phyloP scores from a whole-genome alignment of 768 basidiomycete genomes.

The Rhodotorula graminis region DNA sequence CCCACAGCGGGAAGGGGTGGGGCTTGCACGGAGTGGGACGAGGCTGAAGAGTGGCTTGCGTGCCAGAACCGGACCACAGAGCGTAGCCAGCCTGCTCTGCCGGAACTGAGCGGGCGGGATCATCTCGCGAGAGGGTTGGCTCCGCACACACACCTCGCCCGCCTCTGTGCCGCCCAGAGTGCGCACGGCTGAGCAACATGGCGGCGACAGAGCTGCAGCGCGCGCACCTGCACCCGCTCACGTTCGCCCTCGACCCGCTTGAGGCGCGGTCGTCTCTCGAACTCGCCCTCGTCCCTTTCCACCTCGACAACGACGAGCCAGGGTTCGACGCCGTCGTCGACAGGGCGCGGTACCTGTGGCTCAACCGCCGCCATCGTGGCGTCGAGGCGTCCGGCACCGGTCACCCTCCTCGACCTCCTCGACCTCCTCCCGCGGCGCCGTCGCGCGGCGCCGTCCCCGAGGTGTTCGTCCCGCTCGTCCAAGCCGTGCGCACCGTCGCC shows the following conservation, averaged over 20 bases:
- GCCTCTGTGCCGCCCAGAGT: too few species aligned
- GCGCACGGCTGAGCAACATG: neutral
- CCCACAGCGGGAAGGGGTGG: too few species aligned
- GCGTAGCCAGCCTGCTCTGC: too few species aligned
- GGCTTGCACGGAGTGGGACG: too few species aligned
- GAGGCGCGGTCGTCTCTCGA: neutral
- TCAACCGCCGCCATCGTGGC: neutral
- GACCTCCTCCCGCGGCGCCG: neutral
- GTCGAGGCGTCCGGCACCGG: neutral
- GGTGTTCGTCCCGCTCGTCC: conserved; percentile 3
- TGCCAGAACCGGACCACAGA: too few species aligned
- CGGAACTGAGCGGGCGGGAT: too few species aligned
- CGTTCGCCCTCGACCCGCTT: neutral
- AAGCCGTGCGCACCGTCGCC: neutral
- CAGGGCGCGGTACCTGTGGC: neutral
- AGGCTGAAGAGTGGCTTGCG: too few species aligned
- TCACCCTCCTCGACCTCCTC: neutral
- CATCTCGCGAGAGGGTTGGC: too few species aligned
- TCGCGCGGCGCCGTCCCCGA: neutral
- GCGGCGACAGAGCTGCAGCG: neutral
- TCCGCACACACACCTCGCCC: too few species aligned
- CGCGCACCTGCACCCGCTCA: conserved; percentile 10
- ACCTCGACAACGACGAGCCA: conserved; percentile 16
- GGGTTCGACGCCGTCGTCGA: neutral
- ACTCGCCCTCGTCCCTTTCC: conserved; percentile 6